Percentiles rank a stretch among this genome's conserved stretches.
Evolutionary conservation across 1,284 basidiomycete genomes (phyloP).

Genomic region (Hypsizygus ulmarius): DNA sequence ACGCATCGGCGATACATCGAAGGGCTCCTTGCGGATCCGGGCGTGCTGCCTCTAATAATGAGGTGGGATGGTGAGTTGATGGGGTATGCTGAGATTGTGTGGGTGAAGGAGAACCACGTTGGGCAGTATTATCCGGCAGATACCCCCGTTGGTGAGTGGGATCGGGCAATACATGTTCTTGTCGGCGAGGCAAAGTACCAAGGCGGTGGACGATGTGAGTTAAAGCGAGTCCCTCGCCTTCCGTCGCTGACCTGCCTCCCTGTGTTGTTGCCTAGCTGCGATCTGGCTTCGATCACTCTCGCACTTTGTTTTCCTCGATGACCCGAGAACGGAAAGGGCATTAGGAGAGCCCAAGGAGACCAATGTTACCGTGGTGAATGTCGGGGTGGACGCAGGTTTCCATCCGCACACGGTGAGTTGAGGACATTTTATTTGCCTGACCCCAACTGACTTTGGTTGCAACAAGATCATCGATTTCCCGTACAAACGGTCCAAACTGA

Average conservation of each 20-base stretch:
- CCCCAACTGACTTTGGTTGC: neutral
- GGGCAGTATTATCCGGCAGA: conserved; percentile 36
- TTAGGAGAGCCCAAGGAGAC: conserved; percentile 45
- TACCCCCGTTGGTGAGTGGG: conserved; percentile 42
- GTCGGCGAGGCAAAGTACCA: conserved; percentile 50
- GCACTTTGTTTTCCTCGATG: conserved; percentile 49
- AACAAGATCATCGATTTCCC: conserved; percentile 32
- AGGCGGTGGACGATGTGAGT: conserved; percentile 41
- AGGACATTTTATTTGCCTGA: neutral
- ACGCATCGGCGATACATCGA: conserved; percentile 47
- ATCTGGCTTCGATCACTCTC: conserved; percentile 44
- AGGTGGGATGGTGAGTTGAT: conserved; percentile 54
- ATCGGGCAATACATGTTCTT: conserved; percentile 48
- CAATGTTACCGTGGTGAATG: conserved; percentile 35
- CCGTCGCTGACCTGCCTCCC: neutral
- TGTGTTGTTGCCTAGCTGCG: conserved; percentile 30
- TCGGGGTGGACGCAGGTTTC: conserved; percentile 29
- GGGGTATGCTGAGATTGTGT: conserved; percentile 53
- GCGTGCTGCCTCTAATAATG: conserved; percentile 45
- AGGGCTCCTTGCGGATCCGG: conserved; percentile 38
- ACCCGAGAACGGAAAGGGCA: conserved; percentile 44
- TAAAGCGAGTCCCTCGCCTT: neutral
- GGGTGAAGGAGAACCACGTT: conserved; percentile 50
- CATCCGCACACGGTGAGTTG: conserved; percentile 32
- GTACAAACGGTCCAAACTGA: conserved; percentile 27